Conservation (phyloP, 2,329 filamentous ascomycete genomes). For the Ascochyta rabiei region DNA sequence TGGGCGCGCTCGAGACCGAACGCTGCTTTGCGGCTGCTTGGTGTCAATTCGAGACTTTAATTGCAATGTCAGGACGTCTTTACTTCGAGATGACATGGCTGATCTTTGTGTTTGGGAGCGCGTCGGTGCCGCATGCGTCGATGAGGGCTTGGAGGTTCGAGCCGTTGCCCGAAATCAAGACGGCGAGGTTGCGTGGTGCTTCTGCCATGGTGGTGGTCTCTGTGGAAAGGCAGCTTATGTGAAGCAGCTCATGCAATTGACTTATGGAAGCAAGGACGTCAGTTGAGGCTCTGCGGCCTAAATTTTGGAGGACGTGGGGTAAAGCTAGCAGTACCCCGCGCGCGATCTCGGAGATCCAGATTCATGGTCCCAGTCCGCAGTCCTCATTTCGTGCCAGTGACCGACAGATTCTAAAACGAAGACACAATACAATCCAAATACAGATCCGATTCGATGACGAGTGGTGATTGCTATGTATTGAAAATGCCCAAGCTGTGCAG, state of each 20-base stretch:
- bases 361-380: constrained; percentile 7
- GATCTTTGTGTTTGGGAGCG: constrained; percentile 60
- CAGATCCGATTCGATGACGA: too few relatives aligned
- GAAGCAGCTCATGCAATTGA: not conserved
- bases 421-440: too few relatives aligned
- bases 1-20: constrained; percentile 68
- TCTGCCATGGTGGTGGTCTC: constrained; percentile 22
- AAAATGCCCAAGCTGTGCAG: too few relatives aligned
- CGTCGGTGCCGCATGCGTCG: constrained; percentile 59
- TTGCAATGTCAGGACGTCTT: not conserved
- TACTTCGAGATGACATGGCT: constrained; percentile 66
- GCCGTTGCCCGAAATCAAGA: constrained; percentile 68
- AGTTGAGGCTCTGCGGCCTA: constrained; percentile 5
- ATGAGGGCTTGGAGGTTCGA: constrained; percentile 81
- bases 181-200: constrained; percentile 60
- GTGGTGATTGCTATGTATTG: too few relatives aligned
- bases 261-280: not conserved
- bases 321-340: constrained; percentile 18
- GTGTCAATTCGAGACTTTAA: not conserved
- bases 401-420: too few relatives aligned
- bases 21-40: constrained; percentile 58
- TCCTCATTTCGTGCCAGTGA: not conserved
- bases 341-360: constrained; percentile 19
- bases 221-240: not conserved
- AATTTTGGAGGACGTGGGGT: constrained; percentile 35